These are phyloP conservation scores for Chlamydomonas sp. DNA, from an alignment of 139 green algal genomes.

Conservation along the genomic window DNA sequence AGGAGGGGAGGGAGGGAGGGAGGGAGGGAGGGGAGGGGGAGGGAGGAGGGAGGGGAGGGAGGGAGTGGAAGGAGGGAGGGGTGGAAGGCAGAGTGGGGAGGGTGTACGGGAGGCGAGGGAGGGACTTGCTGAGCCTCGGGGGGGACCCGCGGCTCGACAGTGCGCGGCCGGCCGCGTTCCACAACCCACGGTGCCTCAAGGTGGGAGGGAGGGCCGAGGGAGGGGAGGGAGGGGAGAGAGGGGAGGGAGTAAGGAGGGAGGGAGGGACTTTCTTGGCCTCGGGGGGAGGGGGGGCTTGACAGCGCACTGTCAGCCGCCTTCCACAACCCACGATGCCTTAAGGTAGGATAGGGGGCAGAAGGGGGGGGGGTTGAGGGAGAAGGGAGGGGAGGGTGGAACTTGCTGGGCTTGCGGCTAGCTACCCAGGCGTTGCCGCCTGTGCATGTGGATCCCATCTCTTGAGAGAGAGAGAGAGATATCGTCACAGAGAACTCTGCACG, in stretches of 20 bases:
- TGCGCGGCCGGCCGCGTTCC: not conserved
- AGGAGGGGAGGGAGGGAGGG: not conserved
- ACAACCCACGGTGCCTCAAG: not conserved
- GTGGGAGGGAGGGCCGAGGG: not conserved
- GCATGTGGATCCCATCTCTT: not conserved
- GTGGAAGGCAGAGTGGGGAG: no score
- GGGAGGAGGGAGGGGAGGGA: not conserved
- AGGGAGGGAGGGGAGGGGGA: not conserved
- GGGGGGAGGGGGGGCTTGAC: not conserved
- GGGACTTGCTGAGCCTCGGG: conserved; percentile 2
- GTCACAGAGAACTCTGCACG: no score
- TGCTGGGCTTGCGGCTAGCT: conserved; percentile 21
- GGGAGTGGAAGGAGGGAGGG: no score
- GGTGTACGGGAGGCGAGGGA: no score
- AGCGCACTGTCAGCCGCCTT: not conserved
- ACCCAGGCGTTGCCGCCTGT: not conserved
- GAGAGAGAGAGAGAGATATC: no score
- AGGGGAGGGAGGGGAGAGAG: not conserved
- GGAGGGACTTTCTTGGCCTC: not conserved
- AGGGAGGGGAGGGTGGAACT: no score
- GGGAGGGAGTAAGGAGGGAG: no score
- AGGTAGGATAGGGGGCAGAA: not conserved
- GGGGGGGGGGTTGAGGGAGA: not conserved
- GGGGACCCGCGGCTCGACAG: not conserved
- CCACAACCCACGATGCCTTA: not conserved